Evolutionary conservation across 148 eudicot genomes (phyloP), one percentile per base, ranked within the genome.

Genomic region (Rhododendron simsii): DNA sequence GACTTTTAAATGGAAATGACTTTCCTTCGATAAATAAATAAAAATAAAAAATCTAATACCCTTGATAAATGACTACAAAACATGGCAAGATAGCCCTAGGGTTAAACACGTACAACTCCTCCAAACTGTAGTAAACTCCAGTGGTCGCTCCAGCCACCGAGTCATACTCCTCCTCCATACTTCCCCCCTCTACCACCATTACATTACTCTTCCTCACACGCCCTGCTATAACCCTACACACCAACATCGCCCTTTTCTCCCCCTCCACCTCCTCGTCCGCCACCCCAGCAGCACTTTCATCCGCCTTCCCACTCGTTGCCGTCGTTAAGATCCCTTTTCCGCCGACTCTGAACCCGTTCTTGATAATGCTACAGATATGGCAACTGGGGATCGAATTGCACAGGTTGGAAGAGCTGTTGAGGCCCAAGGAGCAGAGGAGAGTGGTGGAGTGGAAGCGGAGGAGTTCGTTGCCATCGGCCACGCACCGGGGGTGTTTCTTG

Each of bases 61-160:
- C 96, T 59, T 89, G 73, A 81, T 97, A 97, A 85, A 97, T 90
- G 26, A 97, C 98, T 85, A 97, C 99, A 90, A 97, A 97, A 88
- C 99, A 97, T 28, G 99, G 98, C 95, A 97, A 89, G 53, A 97
- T 95, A 84, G 99, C 98, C 93, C 89, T 94, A 13, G 98, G 92
- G 90, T 94, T 97, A 84, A 90, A 90, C 82, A 97, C 98, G 89
- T 91, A 93, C 91, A 97, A 89, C 91, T 97, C 99, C 81, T 97
- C 99, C 92, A 97, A 87, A 90, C 91, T 94, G 8, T 98, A 93
- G 86, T 93, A 97, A 91, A 91, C 75, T 94, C 98, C 74, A 0
- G 15, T 11, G 15, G 15, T 26, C 7, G 87, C 92, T 48, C 95
- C 96, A 14, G 95, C 98, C 51, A 97, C 90, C 45, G 99, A 97